Percentiles rank a stretch among this genome's conserved stretches.
Conservation (phyloP, 176 grass and related monocot genomes). For the Cenchrus purpureus region DNA sequence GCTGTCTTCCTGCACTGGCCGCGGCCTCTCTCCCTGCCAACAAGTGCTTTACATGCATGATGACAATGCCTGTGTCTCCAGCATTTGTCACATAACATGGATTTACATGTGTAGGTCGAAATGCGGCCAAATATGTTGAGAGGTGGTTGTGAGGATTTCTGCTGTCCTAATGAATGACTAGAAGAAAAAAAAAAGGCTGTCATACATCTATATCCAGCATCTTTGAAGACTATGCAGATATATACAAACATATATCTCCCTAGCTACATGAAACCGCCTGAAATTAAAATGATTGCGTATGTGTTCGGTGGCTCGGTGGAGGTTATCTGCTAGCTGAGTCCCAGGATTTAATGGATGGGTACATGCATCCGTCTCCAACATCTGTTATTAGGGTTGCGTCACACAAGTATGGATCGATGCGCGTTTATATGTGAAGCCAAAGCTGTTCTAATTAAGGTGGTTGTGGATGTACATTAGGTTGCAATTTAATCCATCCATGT, state of each 20-base stretch:
- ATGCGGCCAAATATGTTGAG: not conserved
- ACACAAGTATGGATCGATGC: not conserved
- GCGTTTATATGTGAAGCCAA: not conserved
- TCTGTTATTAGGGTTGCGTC: slow-evolving; percentile 3
- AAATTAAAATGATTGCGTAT: no score
- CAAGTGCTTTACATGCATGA: slow-evolving; percentile 18
- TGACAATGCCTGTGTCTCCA: not conserved
- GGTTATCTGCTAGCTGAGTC: not conserved
- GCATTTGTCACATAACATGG: not conserved
- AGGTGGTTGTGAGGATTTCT: slow-evolving; percentile 16
- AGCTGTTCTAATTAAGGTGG: not conserved
- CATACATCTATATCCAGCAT: not conserved
- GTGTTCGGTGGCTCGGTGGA: not conserved
- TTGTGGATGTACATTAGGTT: not conserved
- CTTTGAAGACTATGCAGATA: not conserved
- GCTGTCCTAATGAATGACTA: not conserved
- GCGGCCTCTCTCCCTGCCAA: slow-evolving; percentile 16
- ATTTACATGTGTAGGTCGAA: not conserved
- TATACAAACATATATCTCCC: not conserved
- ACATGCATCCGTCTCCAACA: not conserved
- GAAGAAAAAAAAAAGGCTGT: not conserved
- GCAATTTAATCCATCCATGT: not conserved
- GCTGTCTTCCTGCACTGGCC: slow-evolving; percentile 40
- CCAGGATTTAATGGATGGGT: not conserved
- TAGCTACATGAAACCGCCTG: not conserved